Evolutionary conservation across 768 basidiomycete genomes (phyloP), one percentile per base, ranked within the genome.

Genomic region (Mycena chlorophos): DNA sequence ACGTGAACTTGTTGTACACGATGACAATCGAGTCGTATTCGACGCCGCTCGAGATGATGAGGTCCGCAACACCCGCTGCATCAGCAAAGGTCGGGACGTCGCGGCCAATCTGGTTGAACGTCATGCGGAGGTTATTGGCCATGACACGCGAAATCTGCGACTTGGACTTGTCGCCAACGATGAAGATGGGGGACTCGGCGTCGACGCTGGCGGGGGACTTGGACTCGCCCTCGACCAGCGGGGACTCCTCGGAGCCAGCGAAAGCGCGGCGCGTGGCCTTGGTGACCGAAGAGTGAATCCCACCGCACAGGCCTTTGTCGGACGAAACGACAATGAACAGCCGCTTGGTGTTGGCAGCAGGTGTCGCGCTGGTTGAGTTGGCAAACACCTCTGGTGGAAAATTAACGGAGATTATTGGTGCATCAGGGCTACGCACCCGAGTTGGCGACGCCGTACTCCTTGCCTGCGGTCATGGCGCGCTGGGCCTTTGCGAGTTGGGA

Each of bases 221-320:
- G 60, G 74, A 71, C 45, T 62, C 75, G 14, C 64, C 66, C 31
- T 78, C 73, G 47, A 76, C 77, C n/a, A 81, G 70, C 19, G 76
- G 80, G 0, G 80, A 78, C 49, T 79, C 80, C 28, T 73, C 70
- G 40, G 77, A 75, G 65, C 83, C 80, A 27, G 70, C 74, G 53
- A 95, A 67, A 27, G 83, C 88, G 54, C 82, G 83, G 63, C 91
- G 90, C 49, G 93, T 90, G 53, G 86, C 84, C 75, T 98, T 97
- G 64, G 89, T 82, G 69, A 98, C 91, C 51, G 93, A 94, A 38
- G 96, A 98, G 80, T 98, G 96, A 67, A 99, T 96, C 82, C 97
- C 96, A 76, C 97, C 96, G 69, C 96, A 99, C 55, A 99, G 91
- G 76, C 97, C 96, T 77, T 95, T 94, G 86, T 98, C 96, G 52